Evolutionary conservation across 2,329 filamentous ascomycete genomes (phyloP), one percentile per base, ranked within the genome.

Genomic region (Trichoderma hamatum): DNA sequence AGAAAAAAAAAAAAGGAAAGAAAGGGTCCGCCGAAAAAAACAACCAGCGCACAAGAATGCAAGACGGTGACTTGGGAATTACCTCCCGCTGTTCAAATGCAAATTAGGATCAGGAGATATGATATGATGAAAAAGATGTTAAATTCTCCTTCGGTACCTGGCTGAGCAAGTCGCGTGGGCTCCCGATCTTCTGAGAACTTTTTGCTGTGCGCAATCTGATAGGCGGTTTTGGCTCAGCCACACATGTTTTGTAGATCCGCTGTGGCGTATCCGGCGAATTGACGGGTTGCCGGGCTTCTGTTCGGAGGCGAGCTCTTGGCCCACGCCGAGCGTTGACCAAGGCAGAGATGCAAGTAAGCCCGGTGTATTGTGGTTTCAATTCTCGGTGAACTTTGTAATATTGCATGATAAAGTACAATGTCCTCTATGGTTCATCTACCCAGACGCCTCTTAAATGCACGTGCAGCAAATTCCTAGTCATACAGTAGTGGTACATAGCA

Each of bases 141-240:
- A 43, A 46, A 43, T 24, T 30, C 54, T 59, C 46, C 54, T 43
- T 63, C 49, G 66, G 62, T 68, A 59, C 46, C 61, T 63, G 30
- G 24, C 34, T 46, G 64, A 56, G 28, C 54, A 21, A 21, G 21
- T 68, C 66, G 66, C 66, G 59, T 63, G 58, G 59, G 51, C 49
- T 67, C 43, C 65, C 39, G 54, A 54, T 24, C 32, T 19, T 19
- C 49, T 62, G 66, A 61, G 58, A 62, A 62, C 58, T 62, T 68
- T 62, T 68, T 68, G 58, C 49, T 54, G 30, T 62, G 39, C 32
- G 49, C 9, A 49, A 62, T n/a, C 58, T 62, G 66, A 68, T 68
- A 62, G 66, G 65, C 43, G 19, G 43, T n/a, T 43, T 10, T 3
- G 64, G 13, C 64, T 67, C 32, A 58, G 64, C 64, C 64, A 67